Percentiles rank a stretch among this genome's conserved stretches.
Conservation (phyloP, 2,329 filamentous ascomycete genomes). For the Penicillium occitanis region DNA sequence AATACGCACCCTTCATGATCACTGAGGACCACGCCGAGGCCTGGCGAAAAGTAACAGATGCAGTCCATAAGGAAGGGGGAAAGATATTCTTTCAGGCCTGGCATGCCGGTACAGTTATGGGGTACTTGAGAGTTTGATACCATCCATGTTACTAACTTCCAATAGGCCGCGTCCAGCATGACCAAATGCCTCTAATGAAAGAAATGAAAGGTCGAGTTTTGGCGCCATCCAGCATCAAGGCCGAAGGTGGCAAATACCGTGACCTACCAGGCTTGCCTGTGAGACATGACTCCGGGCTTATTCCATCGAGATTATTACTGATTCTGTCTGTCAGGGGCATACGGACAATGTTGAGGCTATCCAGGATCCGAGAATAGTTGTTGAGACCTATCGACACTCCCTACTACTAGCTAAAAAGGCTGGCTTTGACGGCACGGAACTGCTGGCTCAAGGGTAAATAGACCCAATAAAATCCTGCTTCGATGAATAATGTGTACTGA, state of each 20-base stretch:
- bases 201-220: conserved; percentile 24
- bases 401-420: conserved; percentile 21
- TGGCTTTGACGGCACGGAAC: conserved; percentile 24
- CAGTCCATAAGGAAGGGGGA: conserved; percentile 27
- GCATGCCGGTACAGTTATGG: conserved; percentile 26
- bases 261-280: conserved; percentile 21
- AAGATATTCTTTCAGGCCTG: conserved; percentile 29
- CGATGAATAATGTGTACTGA: not conserved
- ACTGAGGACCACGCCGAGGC: conserved; percentile 24
- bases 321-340: not conserved
- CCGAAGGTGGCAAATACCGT: conserved; percentile 25
- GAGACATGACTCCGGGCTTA: not conserved
- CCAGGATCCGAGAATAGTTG: not conserved
- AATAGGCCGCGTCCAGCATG: not conserved
- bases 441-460: conserved; percentile 22
- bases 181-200: conserved; percentile 28
- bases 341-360: not conserved
- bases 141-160: not conserved
- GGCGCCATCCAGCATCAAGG: conserved; percentile 25
- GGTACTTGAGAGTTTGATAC: not conserved
- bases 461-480: not conserved
- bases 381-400: conserved; percentile 23
- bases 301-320: not conserved
- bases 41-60: conserved; percentile 26
- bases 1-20: conserved; percentile 27